phyloP scores from a whole-genome alignment of 1,284 basidiomycete genomes.

The Papiliotrema nemorosa region DNA sequence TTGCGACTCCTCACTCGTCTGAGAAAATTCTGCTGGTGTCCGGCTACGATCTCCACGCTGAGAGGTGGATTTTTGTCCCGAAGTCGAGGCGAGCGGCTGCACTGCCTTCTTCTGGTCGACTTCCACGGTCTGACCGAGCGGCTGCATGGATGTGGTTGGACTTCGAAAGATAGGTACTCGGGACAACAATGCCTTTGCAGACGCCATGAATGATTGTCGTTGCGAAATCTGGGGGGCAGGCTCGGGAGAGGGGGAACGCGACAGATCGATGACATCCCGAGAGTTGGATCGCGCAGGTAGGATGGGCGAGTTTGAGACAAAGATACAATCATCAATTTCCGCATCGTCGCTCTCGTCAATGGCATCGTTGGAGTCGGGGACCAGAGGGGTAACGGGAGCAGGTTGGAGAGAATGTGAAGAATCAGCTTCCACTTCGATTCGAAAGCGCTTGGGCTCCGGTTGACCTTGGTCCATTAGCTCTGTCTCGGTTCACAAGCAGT shows the following conservation, averaged over 20 bases:
- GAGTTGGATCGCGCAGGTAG: neutral
- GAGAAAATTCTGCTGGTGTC: no score
- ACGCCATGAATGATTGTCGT: slow-evolving; percentile 21
- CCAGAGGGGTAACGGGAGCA: neutral
- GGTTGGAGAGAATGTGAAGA: slow-evolving; percentile 5
- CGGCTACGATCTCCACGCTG: no score
- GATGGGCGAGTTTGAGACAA: neutral
- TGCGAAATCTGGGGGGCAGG: no score
- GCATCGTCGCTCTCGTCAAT: neutral
- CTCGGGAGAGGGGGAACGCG: no score
- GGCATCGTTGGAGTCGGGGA: neutral
- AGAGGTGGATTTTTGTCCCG: no score
- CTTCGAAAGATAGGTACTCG: slow-evolving; percentile 17
- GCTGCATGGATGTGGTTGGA: neutral
- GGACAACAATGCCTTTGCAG: slow-evolving; percentile 27
- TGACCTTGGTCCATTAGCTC: slow-evolving; percentile 6
- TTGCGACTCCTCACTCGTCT: no score
- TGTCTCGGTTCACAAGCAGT: neutral
- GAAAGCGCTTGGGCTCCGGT: slow-evolving; percentile 6
- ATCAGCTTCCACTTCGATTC: slow-evolving; percentile 6
- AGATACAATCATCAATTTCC: neutral
- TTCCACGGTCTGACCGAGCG: neutral
- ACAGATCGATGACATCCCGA: no score
- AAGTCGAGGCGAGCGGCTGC: slow-evolving; percentile 2
- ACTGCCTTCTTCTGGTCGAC: neutral